Evolutionary conservation across 805 yeast genomes (phyloP), one percentile per base, ranked within the genome.

Genomic region (Maudiozyma saulgeensis): DNA sequence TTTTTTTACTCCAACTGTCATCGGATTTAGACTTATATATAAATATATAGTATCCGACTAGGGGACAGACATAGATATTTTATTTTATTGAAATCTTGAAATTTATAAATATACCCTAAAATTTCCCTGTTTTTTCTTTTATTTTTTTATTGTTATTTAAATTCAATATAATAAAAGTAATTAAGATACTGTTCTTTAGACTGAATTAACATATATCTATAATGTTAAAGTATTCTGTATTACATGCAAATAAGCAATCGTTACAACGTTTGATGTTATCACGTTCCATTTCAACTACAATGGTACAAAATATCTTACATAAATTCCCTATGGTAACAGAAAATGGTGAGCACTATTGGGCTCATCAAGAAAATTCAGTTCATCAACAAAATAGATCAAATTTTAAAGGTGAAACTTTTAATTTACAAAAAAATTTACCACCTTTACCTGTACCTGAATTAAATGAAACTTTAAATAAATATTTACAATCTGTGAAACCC

Each of bases 371-470:
- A 19, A 62, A 63, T 41, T 44, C 46, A n/a, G 45, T 40, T 25
- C 57, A 62, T 46, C 64, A 60, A 40, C 32, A 39, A 7, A 42
- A 47, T 18, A 52, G 66, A 43, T 44, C 54, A 1, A 46, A 48
- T 13, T 68, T 63, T 56, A 79, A 79, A 58, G 95, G 93, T 38
- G 79, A 77, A 51, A 80, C 91, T 52, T 87, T 72, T 70, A 77
- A 81, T 55, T 79, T 74, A 70, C 96, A 90, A 66, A 72, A 76
- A 40, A 70, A 79, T 43, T 76, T 91, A 48, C 97, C 97, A 6
- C 74, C 79, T 45, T 76, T 91, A 56, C 97, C 97, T 0, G 95
- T 91, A 6, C 99, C 99, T 2, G 68, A 82, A 1, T 73, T 91
- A 50, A 75, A 79, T 49, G 79, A 81, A 47, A 87, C 97, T 3